A percentile compares a stretch with the other conserved stretches of the same genome.
phyloP scores from a whole-genome alignment of 2,329 filamentous ascomycete genomes.

The Aspergillus uvarum region DNA sequence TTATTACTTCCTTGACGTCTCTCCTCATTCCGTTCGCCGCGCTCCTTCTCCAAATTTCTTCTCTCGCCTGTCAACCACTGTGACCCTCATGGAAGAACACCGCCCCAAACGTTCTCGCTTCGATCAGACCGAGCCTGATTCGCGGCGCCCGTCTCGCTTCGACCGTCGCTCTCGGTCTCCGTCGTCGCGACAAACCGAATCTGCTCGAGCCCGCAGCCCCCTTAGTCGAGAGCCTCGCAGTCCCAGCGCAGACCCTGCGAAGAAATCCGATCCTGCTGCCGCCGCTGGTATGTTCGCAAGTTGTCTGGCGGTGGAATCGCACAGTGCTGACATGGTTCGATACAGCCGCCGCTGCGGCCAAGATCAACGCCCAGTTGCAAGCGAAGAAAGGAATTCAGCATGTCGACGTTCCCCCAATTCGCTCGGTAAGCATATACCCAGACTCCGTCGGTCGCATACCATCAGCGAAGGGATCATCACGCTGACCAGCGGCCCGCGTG shows the following conservation, averaged over 20 bases:
- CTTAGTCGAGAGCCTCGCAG: conserved; percentile 55
- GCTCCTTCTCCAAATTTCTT: conserved; percentile 9
- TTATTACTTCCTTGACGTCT: background rate
- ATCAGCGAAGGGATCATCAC: background rate
- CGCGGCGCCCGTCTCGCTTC: conserved; percentile 75
- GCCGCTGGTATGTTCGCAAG: conserved; percentile 66
- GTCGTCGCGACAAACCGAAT: conserved; percentile 63
- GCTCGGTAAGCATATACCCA: conserved; percentile 48
- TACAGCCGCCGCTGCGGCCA: conserved; percentile 80
- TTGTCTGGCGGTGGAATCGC: background rate
- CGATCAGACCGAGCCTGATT: conserved; percentile 84
- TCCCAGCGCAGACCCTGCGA: conserved; percentile 44
- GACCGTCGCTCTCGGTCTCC: conserved; percentile 90
- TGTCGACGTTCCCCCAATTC: conserved; percentile 82
- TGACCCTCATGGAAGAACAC: conserved; percentile 66
- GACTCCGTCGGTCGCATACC: background rate
- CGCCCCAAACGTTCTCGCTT: conserved; percentile 86
- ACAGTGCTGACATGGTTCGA: conserved; percentile 16
- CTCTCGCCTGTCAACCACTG: background rate
- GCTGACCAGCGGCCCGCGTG: background rate
- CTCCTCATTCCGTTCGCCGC: conserved; percentile 3
- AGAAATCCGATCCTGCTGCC: conserved; percentile 66
- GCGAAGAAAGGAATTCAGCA: conserved; percentile 88
- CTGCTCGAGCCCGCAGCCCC: conserved; percentile 78
- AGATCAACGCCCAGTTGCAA: conserved; percentile 79